These are phyloP conservation scores for Pseudofabraea citricarpa DNA, from an alignment of 2,329 filamentous ascomycete species.

Conservation along the genomic window DNA sequence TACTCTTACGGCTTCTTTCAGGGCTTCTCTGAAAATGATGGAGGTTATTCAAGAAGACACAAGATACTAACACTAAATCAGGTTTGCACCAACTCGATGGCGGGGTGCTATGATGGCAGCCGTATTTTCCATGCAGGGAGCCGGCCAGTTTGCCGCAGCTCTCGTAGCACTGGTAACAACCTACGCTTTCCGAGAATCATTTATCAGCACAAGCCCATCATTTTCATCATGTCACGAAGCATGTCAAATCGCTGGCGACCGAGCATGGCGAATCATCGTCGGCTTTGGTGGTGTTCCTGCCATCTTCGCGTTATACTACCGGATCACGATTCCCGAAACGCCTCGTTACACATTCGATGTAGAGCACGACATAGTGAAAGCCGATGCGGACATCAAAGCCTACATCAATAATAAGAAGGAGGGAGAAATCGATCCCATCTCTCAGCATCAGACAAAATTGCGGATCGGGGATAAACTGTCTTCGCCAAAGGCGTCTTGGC, in stretches of 20 bases:
- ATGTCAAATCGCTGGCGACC: conserved; percentile 69
- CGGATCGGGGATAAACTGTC: conserved; percentile 48
- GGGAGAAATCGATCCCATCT: conserved; percentile 42
- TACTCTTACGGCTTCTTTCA: neutral
- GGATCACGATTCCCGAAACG: conserved; percentile 80
- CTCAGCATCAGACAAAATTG: conserved; percentile 49
- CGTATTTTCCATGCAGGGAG: conserved; percentile 81
- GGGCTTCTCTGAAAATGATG: neutral
- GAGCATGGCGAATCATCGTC: conserved; percentile 78
- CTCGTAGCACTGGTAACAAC: conserved; percentile 67
- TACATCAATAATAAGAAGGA: conserved; percentile 46
- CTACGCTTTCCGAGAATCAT: conserved; percentile 53
- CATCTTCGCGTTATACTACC: conserved; percentile 77
- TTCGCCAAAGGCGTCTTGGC: conserved; percentile 64
- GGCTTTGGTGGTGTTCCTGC: conserved; percentile 75
- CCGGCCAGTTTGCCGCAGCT: conserved; percentile 71
- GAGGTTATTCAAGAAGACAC: neutral
- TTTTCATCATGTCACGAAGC: conserved; percentile 50
- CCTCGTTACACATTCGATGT: conserved; percentile 82
- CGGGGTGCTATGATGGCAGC: conserved; percentile 78
- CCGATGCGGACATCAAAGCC: conserved; percentile 64
- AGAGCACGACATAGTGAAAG: conserved; percentile 69
- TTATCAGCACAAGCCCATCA: conserved; percentile 35
- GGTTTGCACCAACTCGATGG: conserved; percentile 77
- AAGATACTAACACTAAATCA: conserved; percentile 23